Percentiles rank a stretch among this genome's conserved stretches.
Evolutionary conservation across 2,329 filamentous ascomycete genomes (phyloP).

Genomic region (Claviceps monticola): DNA sequence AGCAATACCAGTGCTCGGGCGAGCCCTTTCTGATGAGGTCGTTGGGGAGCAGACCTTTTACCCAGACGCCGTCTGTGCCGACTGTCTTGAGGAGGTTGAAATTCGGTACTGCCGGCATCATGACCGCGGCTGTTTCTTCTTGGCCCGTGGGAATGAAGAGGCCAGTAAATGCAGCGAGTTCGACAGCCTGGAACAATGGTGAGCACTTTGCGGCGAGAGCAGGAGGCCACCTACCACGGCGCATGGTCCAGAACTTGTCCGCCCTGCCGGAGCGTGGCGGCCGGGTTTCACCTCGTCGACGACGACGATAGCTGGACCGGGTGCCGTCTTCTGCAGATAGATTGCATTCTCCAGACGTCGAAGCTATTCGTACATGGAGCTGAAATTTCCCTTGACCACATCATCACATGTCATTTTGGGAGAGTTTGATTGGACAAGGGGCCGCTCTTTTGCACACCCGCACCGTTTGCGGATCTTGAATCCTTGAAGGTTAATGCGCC

Average conservation of each 20-base stretch:
- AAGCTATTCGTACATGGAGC: background rate
- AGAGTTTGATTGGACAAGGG: background rate
- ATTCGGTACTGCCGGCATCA: conserved; percentile 8
- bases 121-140: conserved; percentile 8
- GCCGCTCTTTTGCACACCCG: background rate
- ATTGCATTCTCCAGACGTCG: background rate
- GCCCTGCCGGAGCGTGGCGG: conserved; percentile 20
- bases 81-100: conserved; percentile 6
- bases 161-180: conserved; percentile 16
- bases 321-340: conserved; percentile 1
- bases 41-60: conserved; percentile 2
- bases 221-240: conserved; percentile 16
- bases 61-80: conserved; percentile 9
- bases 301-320: conserved; percentile 19
- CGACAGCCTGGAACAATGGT: conserved; percentile 18
- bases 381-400: background rate
- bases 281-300: conserved; percentile 6
- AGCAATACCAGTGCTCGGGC: background rate
- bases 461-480: background rate
- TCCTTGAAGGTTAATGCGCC: too few species aligned
- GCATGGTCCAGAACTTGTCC: conserved; percentile 11
- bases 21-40: conserved; percentile 16
- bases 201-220: conserved; percentile 16
- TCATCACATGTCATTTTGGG: background rate
- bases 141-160: conserved; percentile 17